A percentile compares a stretch with the other conserved stretches of the same genome.
These are phyloP conservation scores for Sanghuangporus baumii DNA, from an alignment of 1,284 basidiomycete species.

Conservation along the genomic window DNA sequence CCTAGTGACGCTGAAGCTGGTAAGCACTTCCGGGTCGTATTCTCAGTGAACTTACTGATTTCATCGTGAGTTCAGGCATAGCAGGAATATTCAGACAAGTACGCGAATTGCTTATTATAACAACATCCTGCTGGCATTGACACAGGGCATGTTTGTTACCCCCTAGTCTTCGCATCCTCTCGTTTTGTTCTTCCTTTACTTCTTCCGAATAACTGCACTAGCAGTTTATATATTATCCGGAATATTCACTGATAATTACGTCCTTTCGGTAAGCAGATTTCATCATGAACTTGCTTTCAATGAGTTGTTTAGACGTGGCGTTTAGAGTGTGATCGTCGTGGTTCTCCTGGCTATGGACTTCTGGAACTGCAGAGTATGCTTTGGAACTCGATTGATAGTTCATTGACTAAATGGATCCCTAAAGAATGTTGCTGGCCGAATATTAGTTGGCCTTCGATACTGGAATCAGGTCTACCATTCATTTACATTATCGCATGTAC, in stretches of 20 bases:
- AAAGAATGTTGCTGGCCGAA: slow-evolving; percentile 88
- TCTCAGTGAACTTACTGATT: neutral
- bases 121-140: slow-evolving; percentile 16
- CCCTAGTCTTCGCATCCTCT: slow-evolving; percentile 76
- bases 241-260: slow-evolving; percentile 83
- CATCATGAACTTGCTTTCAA: neutral
- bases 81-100: slow-evolving; percentile 74
- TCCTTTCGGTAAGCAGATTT: slow-evolving; percentile 64
- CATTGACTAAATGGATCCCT: neutral
- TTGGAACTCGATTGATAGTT: neutral
- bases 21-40: slow-evolving; percentile 26
- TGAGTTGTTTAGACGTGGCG: neutral
- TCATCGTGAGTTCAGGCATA: slow-evolving; percentile 42
- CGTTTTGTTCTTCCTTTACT: slow-evolving; percentile 77
- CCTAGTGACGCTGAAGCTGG: slow-evolving; percentile 67
- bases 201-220: slow-evolving; percentile 83
- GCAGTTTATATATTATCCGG: slow-evolving; percentile 85
- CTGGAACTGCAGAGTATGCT: slow-evolving; percentile 82
- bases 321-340: slow-evolving; percentile 84
- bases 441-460: slow-evolving; percentile 86
- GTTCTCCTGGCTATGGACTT: slow-evolving; percentile 92
- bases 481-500: neutral
- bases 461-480: slow-evolving; percentile 78
- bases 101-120: slow-evolving; percentile 16
- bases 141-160: neutral